These are phyloP conservation scores for Pichia occidentalis DNA, from an alignment of 805 yeast genomes.

Conservation along the genomic window DNA sequence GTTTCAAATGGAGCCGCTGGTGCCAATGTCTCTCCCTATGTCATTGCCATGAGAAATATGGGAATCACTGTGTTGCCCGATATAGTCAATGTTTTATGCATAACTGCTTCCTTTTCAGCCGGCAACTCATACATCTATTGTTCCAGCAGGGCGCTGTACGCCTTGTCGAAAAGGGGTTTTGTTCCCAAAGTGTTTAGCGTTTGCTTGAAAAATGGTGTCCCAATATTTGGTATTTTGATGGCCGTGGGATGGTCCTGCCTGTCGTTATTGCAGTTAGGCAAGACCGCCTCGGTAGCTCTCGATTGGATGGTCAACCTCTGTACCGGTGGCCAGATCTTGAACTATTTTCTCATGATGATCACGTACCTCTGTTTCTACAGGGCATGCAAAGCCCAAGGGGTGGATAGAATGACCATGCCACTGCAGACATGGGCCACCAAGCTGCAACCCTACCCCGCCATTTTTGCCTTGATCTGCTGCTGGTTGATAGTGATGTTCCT, in stretches of 20 bases:
- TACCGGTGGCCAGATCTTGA: constrained; percentile 28
- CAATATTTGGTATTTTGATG: constrained; percentile 34
- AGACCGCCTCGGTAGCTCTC: constrained; percentile 24
- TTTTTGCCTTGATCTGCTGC: constrained; percentile 26
- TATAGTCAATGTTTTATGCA: constrained; percentile 70
- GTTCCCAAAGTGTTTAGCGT: constrained; percentile 63
- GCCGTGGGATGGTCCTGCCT: constrained; percentile 26
- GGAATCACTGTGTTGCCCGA: constrained; percentile 63
- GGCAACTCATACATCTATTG: constrained; percentile 78
- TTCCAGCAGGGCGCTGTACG: constrained; percentile 61
- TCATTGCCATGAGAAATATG: constrained; percentile 70
- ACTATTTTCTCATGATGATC: constrained; percentile 31
- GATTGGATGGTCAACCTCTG: constrained; percentile 29
- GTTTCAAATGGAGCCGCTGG: constrained; percentile 60
- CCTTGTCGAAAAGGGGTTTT: constrained; percentile 62
- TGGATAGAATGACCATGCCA: constrained; percentile 38
- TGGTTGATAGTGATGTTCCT: constrained; percentile 31
- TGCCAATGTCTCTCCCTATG: constrained; percentile 76
- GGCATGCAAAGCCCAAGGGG: constrained; percentile 52
- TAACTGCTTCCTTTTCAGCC: constrained; percentile 73
- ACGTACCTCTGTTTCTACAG: constrained; percentile 58
- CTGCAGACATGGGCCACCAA: constrained; percentile 43
- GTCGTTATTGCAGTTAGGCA: constrained; percentile 32
- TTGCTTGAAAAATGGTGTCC: constrained; percentile 56
- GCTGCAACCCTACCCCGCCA: constrained; percentile 33